Percentiles rank a stretch among this genome's conserved stretches.
phyloP scores from a whole-genome alignment of 192 early-diverging fungal genomes.

The Cladochytrium replicatum region DNA sequence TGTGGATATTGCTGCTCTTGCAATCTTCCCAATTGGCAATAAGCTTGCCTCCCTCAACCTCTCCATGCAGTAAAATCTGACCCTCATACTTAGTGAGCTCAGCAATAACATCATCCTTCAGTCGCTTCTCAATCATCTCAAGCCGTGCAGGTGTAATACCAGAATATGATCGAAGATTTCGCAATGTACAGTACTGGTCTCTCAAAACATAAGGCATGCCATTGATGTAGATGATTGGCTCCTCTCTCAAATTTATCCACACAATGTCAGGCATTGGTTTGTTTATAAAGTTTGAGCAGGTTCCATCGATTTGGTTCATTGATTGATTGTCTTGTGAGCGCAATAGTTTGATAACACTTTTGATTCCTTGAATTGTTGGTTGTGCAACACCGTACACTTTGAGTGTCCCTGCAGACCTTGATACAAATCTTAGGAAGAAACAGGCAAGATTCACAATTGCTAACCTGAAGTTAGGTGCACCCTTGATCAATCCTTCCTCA shows the following conservation, averaged over 20 bases:
- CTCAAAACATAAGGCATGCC: constrained; percentile 55
- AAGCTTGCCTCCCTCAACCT: constrained; percentile 33
- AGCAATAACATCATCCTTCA: constrained; percentile 44
- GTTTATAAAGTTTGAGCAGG: too few species aligned
- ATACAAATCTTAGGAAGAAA: constrained; percentile 17
- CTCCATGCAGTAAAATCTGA: constrained; percentile 43
- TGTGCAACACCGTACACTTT: constrained; percentile 47
- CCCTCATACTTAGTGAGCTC: constrained; percentile 40
- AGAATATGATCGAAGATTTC: constrained; percentile 49
- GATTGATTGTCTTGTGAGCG: too few species aligned
- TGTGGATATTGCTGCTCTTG: constrained; percentile 34
- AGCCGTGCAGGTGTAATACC: constrained; percentile 44
- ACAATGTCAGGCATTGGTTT: constrained; percentile 19
- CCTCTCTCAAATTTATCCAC: constrained; percentile 62
- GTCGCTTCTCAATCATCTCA: constrained; percentile 40
- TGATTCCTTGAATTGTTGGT: constrained; percentile 47
- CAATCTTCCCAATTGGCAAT: constrained; percentile 53
- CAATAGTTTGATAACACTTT: constrained; percentile 28
- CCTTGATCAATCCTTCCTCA: constrained; percentile 25
- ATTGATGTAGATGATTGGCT: constrained; percentile 57
- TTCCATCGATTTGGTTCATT: too few species aligned
- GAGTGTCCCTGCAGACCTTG: too few species aligned
- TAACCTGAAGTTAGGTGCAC: constrained; percentile 47
- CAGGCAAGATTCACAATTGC: not conserved
- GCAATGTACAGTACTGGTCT: constrained; percentile 44